These are phyloP conservation scores for Suillus weaverae DNA, from an alignment of 768 basidiomycete species.

Conservation along the genomic window DNA sequence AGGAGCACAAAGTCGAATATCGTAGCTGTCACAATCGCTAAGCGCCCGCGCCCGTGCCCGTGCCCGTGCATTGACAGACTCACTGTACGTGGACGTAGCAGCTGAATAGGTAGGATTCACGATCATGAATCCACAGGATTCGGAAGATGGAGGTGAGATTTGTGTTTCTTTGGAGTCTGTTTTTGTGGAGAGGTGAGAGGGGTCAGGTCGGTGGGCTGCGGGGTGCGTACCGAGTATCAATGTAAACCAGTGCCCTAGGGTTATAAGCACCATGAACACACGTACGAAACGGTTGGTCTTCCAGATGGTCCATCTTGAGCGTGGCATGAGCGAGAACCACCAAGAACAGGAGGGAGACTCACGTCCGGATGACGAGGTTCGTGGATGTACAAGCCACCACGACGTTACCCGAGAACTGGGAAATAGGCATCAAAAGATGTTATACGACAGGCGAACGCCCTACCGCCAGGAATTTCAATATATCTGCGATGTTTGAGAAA, in stretches of 20 bases:
- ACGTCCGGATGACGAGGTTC: conserved; percentile 33
- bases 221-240: conserved; percentile 15
- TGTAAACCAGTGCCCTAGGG: conserved; percentile 25
- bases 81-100: conserved; percentile 19
- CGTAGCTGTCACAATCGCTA: conserved; percentile 12
- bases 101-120: conserved; percentile 5
- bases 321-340: not conserved
- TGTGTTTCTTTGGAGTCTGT: conserved; percentile 18
- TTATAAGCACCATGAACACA: conserved; percentile 10
- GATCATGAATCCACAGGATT: conserved; percentile 5
- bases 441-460: not conserved
- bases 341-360: conserved; percentile 7
- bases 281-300: conserved; percentile 19
- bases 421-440: not conserved
- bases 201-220: not conserved
- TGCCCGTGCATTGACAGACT: not conserved
- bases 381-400: conserved; percentile 19
- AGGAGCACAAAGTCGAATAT: conserved; percentile 23
- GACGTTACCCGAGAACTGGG: conserved; percentile 18
- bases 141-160: not conserved
- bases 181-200: not conserved
- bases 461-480: conserved; percentile 13
- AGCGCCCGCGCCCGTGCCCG: not conserved
- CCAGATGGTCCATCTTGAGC: conserved; percentile 30
- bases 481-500: conserved; percentile 13